Base-by-base conservation (phyloP, 352 stramenopile genomes). In the Phytopythium boreale region DNA sequence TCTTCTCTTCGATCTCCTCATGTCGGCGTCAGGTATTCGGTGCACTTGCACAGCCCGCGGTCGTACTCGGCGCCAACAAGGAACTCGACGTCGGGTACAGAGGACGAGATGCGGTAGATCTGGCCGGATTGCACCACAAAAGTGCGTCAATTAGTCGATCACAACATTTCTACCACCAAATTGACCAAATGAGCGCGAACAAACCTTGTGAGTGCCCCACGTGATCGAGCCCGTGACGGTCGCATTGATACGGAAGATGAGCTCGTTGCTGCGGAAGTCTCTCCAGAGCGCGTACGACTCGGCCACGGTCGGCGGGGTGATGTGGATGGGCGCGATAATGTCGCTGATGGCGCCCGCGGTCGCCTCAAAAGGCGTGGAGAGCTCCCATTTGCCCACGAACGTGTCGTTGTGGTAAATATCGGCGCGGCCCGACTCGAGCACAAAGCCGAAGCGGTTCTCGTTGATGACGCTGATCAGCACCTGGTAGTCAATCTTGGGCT, bases 381-480 rank as follows among this genome's bases (percentile, higher is more conserved):
- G 66, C 36, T 85, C 72, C 87, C 87, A 96, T 20, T 76, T 77
- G 19, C 87, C 87, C 34, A 96, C 81, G 47, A 81, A 77, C 20
- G 75, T 80, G 26, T 72, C 68, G 52, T 88, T 88, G 71, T 96
- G 87, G 68, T 93, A 92, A 59, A 96, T 94, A 46, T 94, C 81
- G 46, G 84, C 85, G 4, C 66, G 69, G 12, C 85, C 87, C n/a
- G 84, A 74, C 51, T 92, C 80, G 4, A 96, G 64, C 46, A 92
- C 68, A 50, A 96, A 96, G 4, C 82, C 87, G 46, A 96, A 96
- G 34, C 87, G 84, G 68, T 96, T 96, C 69, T 96, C 87, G 65
- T 96, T 96, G 63, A 93, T 88, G 31, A 92, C 84, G 39, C 87
- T 96, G 63, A 92, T 87, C 51, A 96, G 64, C 52, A 96, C 81